Base-by-base conservation (phyloP, 805 yeast genomes). In the Metschnikowia shivogae region DNA sequence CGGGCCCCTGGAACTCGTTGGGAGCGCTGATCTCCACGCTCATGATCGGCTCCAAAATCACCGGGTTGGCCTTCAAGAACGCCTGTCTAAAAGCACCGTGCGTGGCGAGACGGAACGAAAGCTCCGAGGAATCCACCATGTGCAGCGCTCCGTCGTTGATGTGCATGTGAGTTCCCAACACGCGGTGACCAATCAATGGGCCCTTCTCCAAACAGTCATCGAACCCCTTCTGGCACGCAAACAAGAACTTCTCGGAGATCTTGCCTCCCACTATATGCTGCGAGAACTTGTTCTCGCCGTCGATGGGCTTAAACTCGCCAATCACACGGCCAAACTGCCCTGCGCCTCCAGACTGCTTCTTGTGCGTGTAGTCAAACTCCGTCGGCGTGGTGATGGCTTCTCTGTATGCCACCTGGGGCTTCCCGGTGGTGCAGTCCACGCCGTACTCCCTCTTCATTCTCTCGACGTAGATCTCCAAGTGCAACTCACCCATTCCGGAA, bases 281-380 rank as follows among this genome's bases (percentile, higher is more conserved):
- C 61, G 84, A 81, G 67, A 92, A 93, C 55, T 72, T 72, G 67
- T 90, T 90, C 47, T 78, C 80, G 39, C 80, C 82, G 42, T 78
- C 86, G 39, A 78, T 62, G 44, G 89, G 81, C 6, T 74, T 68
- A 70, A 90, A 65, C 46, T 74, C 77, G 64, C 99, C 98, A 67
- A 89, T 85, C 61, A 92, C 97, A 73, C 90, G 84, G 68, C 96
- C 99, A 64, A 82, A 93, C 76, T 93, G 99, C 72, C 99, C 99
- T 54, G 98, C 95, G 80, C 99, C 99, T 68, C 99, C 99, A 62
- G 92, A 80, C 74, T 93, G 99, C 65, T 89, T 92, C 79, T 93
- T 93, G 76, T 92, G 98, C 26, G 96, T 85, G 72, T 84, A 89
- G 65, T 93, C 98, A 61, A 93, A 92, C 11, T 81, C 74, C 27